phyloP scores from a whole-genome alignment of 169 alveolate species.

The Plasmodium cynomolgi region DNA sequence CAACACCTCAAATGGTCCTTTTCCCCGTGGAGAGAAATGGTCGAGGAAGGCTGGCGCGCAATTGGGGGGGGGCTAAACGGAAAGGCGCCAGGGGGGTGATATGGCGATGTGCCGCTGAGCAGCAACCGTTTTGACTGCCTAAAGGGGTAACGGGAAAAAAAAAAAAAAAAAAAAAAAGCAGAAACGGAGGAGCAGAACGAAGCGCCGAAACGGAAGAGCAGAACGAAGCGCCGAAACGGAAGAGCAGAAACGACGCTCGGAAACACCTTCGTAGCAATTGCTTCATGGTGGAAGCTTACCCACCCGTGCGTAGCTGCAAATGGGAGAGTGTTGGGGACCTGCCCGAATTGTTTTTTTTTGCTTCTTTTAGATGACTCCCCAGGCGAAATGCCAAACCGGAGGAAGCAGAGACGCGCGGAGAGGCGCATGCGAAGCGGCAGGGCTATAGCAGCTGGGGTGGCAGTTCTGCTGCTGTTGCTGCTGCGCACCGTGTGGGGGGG shows the following conservation, averaged over 20 bases:
- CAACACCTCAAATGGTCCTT: background rate
- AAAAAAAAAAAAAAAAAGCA: background rate
- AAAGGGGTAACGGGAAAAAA: background rate
- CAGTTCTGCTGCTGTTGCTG: background rate
- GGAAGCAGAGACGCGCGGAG: background rate
- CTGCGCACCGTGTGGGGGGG: background rate
- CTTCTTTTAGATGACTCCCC: background rate
- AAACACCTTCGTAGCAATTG: background rate
- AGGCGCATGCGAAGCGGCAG: background rate
- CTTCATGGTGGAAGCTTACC: background rate
- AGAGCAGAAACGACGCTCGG: too few species aligned
- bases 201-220: too few species aligned
- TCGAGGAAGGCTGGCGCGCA: background rate
- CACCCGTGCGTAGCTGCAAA: background rate
- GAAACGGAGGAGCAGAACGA: background rate
- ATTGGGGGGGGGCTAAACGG: background rate
- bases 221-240: too few species aligned
- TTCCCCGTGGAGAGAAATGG: background rate
- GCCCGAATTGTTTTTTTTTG: background rate
- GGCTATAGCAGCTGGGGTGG: background rate
- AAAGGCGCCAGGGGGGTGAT: background rate
- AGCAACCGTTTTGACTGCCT: background rate
- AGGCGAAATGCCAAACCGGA: background rate
- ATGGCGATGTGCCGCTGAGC: background rate
- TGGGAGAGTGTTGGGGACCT: background rate